A percentile compares a stretch with the other conserved stretches of the same genome.
phyloP scores from a whole-genome alignment of 2,329 filamentous ascomycete species.

The Calonectria hongkongensis region DNA sequence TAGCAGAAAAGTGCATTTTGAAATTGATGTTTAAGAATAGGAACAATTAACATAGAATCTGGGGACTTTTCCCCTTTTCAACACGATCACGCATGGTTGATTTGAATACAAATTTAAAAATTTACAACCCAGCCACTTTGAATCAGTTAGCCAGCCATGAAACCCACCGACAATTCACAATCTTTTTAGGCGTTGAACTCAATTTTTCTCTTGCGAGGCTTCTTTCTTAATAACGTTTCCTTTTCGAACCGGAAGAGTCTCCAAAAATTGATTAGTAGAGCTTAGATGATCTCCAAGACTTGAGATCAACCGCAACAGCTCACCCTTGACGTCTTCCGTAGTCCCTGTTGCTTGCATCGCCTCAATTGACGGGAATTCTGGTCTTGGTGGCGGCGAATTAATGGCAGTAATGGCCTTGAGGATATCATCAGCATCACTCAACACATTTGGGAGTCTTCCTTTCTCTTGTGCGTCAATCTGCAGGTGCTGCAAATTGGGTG shows the following conservation, averaged over 20 bases:
- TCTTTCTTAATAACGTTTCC: constrained; percentile 17
- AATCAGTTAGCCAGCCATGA: too few species aligned
- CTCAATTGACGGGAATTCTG: background rate
- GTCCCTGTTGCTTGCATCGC: background rate
- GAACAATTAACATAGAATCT: too few species aligned
- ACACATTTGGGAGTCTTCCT: constrained; percentile 72
- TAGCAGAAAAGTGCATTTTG: too few species aligned
- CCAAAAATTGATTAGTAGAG: constrained; percentile 67
- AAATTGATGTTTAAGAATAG: too few species aligned
- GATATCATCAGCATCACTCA: constrained; percentile 56
- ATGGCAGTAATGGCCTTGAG: background rate
- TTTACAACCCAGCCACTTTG: too few species aligned
- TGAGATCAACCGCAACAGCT: constrained; percentile 70
- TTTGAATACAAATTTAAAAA: too few species aligned
- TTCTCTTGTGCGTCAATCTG: constrained; percentile 72
- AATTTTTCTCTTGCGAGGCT: background rate
- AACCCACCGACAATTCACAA: too few species aligned
- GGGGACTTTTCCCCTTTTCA: too few species aligned
- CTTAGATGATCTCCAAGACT: constrained; percentile 69
- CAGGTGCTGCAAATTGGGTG: background rate
- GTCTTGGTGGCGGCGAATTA: background rate
- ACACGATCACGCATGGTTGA: too few species aligned
- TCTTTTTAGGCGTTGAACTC: too few species aligned
- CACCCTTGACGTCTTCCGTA: constrained; percentile 37
- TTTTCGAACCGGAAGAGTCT: constrained; percentile 61